Conservation (phyloP, 768 basidiomycete species). For the Daedalea quercina region DNA sequence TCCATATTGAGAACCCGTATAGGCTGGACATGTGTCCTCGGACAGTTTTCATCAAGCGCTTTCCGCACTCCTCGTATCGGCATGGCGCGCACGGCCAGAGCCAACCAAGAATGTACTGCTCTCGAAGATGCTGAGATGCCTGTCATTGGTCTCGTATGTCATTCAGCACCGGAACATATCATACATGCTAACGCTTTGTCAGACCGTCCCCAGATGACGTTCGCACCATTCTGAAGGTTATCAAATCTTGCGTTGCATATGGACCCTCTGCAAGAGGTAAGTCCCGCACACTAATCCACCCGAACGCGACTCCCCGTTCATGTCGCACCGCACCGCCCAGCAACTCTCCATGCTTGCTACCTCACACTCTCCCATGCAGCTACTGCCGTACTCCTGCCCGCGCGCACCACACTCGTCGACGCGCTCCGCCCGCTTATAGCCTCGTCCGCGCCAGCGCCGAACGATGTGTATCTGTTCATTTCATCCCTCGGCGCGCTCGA, state of each 20-base stretch:
- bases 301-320: background rate
- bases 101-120: slow-evolving; percentile 7
- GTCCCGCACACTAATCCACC: background rate
- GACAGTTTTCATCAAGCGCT: slow-evolving; percentile 12
- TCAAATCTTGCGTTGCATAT: background rate
- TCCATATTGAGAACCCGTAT: background rate
- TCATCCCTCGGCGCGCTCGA: slow-evolving; percentile 55
- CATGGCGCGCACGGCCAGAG: slow-evolving; percentile 12
- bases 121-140: slow-evolving; percentile 9
- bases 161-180: background rate
- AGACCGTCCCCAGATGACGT: slow-evolving; percentile 13
- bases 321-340: slow-evolving; percentile 3
- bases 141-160: slow-evolving; percentile 13
- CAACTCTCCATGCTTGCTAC: slow-evolving; percentile 19
- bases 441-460: slow-evolving; percentile 29
- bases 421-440: slow-evolving; percentile 32
- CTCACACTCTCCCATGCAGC: slow-evolving; percentile 5
- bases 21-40: slow-evolving; percentile 11
- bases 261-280: background rate
- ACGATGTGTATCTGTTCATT: slow-evolving; percentile 63
- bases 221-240: slow-evolving; percentile 10
- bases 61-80: slow-evolving; percentile 6
- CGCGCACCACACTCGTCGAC: slow-evolving; percentile 26
- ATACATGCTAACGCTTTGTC: background rate
- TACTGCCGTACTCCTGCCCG: background rate